phyloP scores from a whole-genome alignment of 2,329 filamentous ascomycete genomes.

The Monilinia vaccinii-corymbosi region DNA sequence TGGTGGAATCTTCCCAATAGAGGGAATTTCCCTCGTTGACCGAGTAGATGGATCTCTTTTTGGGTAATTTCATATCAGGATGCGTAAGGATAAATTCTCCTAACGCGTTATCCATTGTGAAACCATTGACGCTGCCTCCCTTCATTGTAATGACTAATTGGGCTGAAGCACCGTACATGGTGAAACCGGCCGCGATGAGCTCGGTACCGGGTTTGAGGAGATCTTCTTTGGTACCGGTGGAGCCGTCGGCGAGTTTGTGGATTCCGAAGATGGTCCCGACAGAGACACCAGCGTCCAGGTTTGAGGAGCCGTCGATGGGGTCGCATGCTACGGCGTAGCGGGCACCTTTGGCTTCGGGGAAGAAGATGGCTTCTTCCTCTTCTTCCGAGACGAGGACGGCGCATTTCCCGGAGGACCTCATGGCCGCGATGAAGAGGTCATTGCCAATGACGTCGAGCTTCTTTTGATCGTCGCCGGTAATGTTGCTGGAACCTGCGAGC shows the following conservation, averaged over 20 bases:
- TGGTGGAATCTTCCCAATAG: conserved; percentile 88
- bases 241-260: conserved; percentile 76
- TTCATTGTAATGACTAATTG: conserved; percentile 97
- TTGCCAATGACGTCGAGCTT: conserved; percentile 99
- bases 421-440: conserved; percentile 91
- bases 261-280: conserved; percentile 96
- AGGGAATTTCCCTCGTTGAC: conserved; percentile 97
- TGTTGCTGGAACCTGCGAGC: conserved; percentile 89
- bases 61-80: conserved; percentile 83
- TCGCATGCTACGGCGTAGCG: conserved; percentile 95
- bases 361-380: conserved; percentile 86
- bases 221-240: conserved; percentile 69
- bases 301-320: conserved; percentile 95
- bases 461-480: conserved; percentile 96
- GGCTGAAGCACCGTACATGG: conserved; percentile 97
- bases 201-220: conserved; percentile 84
- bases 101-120: conserved; percentile 92
- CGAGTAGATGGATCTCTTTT: conserved; percentile 79
- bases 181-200: conserved; percentile 92
- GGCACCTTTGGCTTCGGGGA: conserved; percentile 63
- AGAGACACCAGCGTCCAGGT: conserved; percentile 93
- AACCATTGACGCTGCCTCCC: conserved; percentile 85
- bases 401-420: conserved; percentile 87
- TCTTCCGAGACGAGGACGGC: conserved; percentile 94
- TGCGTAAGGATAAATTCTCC: conserved; percentile 99